Evolutionary conservation across 2,329 filamentous ascomycete species (phyloP), one percentile per base, ranked within the genome.

Genomic region (Myriosclerotinia curreyana): DNA sequence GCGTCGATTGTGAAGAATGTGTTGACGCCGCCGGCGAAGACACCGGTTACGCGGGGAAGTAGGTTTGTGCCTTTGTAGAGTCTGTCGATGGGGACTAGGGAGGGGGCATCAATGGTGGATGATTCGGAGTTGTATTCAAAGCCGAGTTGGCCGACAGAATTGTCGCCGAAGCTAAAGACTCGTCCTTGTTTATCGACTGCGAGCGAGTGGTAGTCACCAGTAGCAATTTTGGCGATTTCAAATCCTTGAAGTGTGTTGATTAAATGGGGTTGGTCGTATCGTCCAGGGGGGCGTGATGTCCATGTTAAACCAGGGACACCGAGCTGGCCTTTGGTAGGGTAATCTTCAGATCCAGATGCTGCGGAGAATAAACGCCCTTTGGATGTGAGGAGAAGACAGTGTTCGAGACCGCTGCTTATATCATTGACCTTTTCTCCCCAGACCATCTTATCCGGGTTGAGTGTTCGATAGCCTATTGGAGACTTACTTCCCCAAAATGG

Each of bases 111-210:
- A 31, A 90, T 79, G 64, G 79, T 83, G 9, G 85, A 80, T 20
- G 84, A 79, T 36, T 88, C 83, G 0, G 83, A 75, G 56, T 86
- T 86, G 61, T 83, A 85, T 59, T 91, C 86, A 71, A 94, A 86
- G n/a, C 94, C 94, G 4, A 98, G 82, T 76, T 98, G 95, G n/a
- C 95, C 95, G 51, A 86, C 84, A 0, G 87, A 87, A 77, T 98
- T 98, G 76, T 98, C 93, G 46, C 95, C 95, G 77, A 96, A 98
- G 8, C 87, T 82, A 75, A 95, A 96, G 20, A 95, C 83, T 20
- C 86, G 85, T 20, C 94, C 94, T 60, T 88, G 81, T 66, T 84
- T 84, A 73, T 94, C 91, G 20, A 92, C 81, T 0, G 86, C 90
- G 1, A 96, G 78, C 5, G 92, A 96, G 77, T 99, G 95, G 69